Conservation (phyloP, 176 grass and related monocot genomes). For the Canna indica region DNA sequence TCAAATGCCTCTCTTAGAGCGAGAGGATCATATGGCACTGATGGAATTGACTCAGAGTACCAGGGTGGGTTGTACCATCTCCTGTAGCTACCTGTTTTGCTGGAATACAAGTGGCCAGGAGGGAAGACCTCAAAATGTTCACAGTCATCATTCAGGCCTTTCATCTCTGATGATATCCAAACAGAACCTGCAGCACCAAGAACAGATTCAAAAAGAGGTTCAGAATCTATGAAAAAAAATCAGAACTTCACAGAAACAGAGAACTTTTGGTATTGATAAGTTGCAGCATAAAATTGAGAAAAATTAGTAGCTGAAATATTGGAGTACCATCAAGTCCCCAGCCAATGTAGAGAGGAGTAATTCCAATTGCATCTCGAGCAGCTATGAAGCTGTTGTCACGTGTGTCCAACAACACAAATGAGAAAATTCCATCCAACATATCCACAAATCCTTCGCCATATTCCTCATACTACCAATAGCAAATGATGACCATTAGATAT, state of each 20-base stretch:
- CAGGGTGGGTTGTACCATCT: constrained; percentile 88
- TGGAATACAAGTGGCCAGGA: constrained; percentile 78
- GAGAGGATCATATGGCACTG: constrained; percentile 43
- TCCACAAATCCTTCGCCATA: constrained; percentile 80
- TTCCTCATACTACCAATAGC: constrained; percentile 53
- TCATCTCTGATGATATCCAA: constrained; percentile 93
- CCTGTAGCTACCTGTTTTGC: constrained; percentile 38
- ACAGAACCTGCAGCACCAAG: constrained; percentile 42
- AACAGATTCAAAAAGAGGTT: neutral
- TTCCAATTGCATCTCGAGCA: constrained; percentile 80
- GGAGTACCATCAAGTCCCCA: constrained; percentile 72
- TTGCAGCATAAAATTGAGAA: neutral
- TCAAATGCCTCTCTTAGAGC: constrained; percentile 74
- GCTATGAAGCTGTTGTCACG: constrained; percentile 64
- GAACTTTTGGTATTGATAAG: neutral
- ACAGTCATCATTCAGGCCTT: constrained; percentile 83
- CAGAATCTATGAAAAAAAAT: neutral
- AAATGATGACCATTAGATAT: neutral
- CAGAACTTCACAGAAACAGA: neutral
- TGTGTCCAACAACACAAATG: constrained; percentile 77
- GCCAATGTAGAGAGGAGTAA: constrained; percentile 94
- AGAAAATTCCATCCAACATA: constrained; percentile 94
- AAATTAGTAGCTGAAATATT: neutral
- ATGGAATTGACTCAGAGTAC: constrained; percentile 57
- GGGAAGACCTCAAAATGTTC: constrained; percentile 73